Evolutionary conservation across 2,329 filamentous ascomycete genomes (phyloP).

Genomic region (Cytospora piceae): DNA sequence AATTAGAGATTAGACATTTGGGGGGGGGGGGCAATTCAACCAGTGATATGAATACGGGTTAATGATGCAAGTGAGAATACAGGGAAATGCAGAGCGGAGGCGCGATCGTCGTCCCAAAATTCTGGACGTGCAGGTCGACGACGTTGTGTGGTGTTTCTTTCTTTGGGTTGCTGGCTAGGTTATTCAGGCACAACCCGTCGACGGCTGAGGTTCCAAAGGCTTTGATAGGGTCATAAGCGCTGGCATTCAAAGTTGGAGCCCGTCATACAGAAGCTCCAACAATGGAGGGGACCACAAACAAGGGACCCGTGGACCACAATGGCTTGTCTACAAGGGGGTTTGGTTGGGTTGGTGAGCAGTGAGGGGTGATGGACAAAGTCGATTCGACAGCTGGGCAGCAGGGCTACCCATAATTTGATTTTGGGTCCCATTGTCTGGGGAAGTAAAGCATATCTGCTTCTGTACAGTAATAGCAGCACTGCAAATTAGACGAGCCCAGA

Average conservation of each 20-base stretch:
- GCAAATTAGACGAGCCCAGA: not conserved
- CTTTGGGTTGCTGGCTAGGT: conserved; percentile 18
- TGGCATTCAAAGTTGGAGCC: not conserved
- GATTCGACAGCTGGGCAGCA: not conserved
- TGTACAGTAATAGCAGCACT: not conserved
- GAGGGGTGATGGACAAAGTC: not conserved
- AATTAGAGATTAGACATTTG: conserved; percentile 9
- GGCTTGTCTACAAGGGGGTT: not conserved
- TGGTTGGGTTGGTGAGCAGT: not conserved
- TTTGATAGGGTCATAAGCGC: conserved; percentile 21
- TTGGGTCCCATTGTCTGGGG: not conserved
- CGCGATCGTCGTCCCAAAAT: conserved; percentile 11
- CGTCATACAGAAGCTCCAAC: not conserved
- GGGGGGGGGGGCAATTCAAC: not conserved
- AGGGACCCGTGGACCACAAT: not conserved
- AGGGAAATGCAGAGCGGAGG: conserved; percentile 20
- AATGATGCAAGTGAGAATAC: conserved; percentile 15
- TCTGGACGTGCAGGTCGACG: conserved; percentile 15
- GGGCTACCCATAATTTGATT: not conserved
- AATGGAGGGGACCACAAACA: not conserved
- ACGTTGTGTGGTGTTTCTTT: conserved; percentile 23
- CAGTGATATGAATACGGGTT: conserved; percentile 13
- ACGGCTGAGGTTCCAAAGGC: not conserved
- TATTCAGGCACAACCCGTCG: conserved; percentile 9
- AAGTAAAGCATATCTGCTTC: not conserved